These are phyloP conservation scores for Hyphopichia pseudoburtonii DNA, from an alignment of 1,139 yeast genomes.

Conservation along the genomic window DNA sequence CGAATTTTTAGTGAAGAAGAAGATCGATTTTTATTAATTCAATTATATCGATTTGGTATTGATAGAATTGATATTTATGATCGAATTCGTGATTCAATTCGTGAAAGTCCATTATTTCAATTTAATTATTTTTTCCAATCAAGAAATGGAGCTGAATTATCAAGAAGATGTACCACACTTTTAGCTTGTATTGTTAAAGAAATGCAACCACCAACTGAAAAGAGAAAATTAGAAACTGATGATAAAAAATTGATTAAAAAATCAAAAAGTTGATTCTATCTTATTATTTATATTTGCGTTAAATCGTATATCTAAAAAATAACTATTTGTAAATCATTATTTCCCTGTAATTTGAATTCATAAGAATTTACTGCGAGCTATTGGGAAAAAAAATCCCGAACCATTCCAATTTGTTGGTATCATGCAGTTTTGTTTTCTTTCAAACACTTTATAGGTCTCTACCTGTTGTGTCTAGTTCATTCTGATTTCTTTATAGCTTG, in stretches of 20 bases:
- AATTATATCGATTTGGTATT: constrained; percentile 63
- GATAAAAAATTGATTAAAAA: constrained; percentile 14
- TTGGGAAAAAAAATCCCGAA: too few relatives aligned
- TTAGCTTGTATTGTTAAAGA: constrained; percentile 67
- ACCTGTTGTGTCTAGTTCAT: too few relatives aligned
- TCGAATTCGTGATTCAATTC: constrained; percentile 57
- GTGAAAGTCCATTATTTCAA: constrained; percentile 61
- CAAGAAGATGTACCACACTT: constrained; percentile 67
- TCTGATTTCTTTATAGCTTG: too few relatives aligned
- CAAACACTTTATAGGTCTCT: too few relatives aligned
- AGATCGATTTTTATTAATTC: constrained; percentile 67
- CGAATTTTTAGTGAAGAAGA: constrained; percentile 71
- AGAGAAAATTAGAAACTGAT: constrained; percentile 12
- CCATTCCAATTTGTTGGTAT: too few relatives aligned
- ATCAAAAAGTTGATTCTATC: constrained; percentile 1
- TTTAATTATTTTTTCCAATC: constrained; percentile 73
- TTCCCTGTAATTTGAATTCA: too few relatives aligned
- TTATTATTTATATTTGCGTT: not conserved
- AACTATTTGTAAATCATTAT: too few relatives aligned
- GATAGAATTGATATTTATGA: constrained; percentile 68
- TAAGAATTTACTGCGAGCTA: too few relatives aligned
- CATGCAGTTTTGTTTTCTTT: too few relatives aligned
- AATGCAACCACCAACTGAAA: constrained; percentile 26
- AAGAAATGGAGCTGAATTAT: constrained; percentile 61
- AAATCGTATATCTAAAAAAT: not conserved